These are phyloP conservation scores for Xylaria grammica DNA, from an alignment of 495 filamentous ascomycete genomes.

Conservation along the genomic window DNA sequence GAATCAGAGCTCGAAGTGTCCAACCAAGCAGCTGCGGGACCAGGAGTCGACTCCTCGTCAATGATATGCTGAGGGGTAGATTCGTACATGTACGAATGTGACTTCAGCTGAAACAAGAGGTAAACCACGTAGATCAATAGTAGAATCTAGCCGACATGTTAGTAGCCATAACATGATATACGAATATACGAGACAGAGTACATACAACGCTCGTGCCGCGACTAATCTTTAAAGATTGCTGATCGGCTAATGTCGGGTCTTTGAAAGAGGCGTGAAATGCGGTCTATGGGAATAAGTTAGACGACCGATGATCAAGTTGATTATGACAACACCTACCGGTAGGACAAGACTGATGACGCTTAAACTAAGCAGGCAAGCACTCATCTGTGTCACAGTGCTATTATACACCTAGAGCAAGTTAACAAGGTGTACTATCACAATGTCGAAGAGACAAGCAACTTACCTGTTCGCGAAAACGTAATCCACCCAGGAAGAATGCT, in stretches of 20 bases:
- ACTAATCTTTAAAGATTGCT: slow-evolving; percentile 77
- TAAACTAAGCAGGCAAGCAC: slow-evolving; percentile 86
- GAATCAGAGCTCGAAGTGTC: slow-evolving; percentile 70
- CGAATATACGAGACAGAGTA: slow-evolving; percentile 18
- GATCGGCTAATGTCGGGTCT: slow-evolving; percentile 64
- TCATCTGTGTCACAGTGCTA: slow-evolving; percentile 94
- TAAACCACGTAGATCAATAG: slow-evolving; percentile 85
- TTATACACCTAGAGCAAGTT: slow-evolving; percentile 76
- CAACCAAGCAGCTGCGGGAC: slow-evolving; percentile 80
- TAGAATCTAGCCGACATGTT: slow-evolving; percentile 59
- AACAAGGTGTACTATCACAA: slow-evolving; percentile 19
- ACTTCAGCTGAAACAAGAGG: slow-evolving; percentile 88
- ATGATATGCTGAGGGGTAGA: slow-evolving; percentile 89
- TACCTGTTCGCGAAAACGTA: slow-evolving; percentile 86
- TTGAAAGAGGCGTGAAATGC: slow-evolving; percentile 90
- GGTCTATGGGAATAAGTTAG: slow-evolving; percentile 53
- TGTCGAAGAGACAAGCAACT: slow-evolving; percentile 16
- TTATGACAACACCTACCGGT: slow-evolving; percentile 33
- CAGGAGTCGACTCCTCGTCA: slow-evolving; percentile 85
- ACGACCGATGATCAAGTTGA: neutral
- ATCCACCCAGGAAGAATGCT: slow-evolving; percentile 84
- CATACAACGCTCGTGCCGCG: slow-evolving; percentile 87
- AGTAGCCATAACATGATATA: slow-evolving; percentile 6
- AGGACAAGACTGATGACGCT: slow-evolving; percentile 78
- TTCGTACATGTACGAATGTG: slow-evolving; percentile 88